Conservation (phyloP, 1,284 basidiomycete species). For the Fomitopsis palustris region DNA sequence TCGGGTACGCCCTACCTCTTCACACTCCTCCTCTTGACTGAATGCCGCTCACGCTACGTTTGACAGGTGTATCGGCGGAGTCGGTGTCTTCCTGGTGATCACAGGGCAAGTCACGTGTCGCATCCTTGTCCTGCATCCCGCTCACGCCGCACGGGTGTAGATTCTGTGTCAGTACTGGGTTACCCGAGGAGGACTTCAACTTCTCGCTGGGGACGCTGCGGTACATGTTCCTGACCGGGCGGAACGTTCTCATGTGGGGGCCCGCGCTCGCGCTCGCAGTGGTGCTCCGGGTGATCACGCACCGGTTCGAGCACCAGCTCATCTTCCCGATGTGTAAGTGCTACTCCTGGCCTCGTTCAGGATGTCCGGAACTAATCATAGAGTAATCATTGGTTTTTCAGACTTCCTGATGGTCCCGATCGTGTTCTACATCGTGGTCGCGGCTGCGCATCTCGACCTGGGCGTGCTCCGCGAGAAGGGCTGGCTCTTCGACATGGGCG, state of each 20-base stretch:
- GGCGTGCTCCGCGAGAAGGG: conserved; percentile 58
- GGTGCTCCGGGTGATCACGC: conserved; percentile 78
- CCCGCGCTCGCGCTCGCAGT: conserved; percentile 79
- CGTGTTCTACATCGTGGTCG: conserved; percentile 81
- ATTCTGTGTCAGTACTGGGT: conserved; percentile 79
- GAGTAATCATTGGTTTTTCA: conserved; percentile 21
- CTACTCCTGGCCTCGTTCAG: background rate
- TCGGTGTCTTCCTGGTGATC: conserved; percentile 88
- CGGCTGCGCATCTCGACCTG: conserved; percentile 63
- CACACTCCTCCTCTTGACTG: background rate
- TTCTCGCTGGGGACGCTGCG: conserved; percentile 65
- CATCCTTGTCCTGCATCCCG: background rate
- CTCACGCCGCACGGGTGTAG: conserved; percentile 43
- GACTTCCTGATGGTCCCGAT: conserved; percentile 85
- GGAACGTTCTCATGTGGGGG: conserved; percentile 71
- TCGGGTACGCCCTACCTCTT: conserved; percentile 55
- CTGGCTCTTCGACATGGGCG: conserved; percentile 89
- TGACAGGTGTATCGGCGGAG: conserved; percentile 87
- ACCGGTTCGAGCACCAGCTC: conserved; percentile 82
- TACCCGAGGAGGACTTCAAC: conserved; percentile 80
- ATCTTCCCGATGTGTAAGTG: conserved; percentile 85
- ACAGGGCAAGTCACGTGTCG: conserved; percentile 60
- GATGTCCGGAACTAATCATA: background rate
- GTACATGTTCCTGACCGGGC: conserved; percentile 55
- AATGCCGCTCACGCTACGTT: background rate